Conservation (phyloP, 2,329 filamentous ascomycete genomes). For the Microascus cirrosus region DNA sequence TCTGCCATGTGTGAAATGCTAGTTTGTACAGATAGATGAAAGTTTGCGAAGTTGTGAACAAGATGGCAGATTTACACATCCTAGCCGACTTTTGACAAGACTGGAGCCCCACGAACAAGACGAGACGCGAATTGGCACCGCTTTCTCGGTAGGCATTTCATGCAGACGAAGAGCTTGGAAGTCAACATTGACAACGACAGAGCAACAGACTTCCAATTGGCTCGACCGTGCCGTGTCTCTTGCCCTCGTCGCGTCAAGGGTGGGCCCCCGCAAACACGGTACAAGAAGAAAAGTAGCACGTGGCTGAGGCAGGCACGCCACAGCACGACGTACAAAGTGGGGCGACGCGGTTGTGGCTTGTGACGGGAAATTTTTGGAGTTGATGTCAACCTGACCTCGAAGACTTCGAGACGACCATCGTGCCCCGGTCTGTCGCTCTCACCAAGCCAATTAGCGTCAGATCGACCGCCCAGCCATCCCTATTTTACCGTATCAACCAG, state of each 20-base stretch:
- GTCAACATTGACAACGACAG: constrained; percentile 45
- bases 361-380: not conserved
- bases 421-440: not conserved
- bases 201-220: constrained; percentile 43
- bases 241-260: constrained; percentile 1
- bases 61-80: too few species aligned
- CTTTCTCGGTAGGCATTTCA: not conserved
- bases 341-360: not conserved
- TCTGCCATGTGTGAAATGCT: not conserved
- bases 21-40: not conserved
- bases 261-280: not conserved
- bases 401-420: not conserved
- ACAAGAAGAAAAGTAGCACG: not conserved
- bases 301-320: not conserved
- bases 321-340: not conserved
- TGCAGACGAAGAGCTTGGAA: not conserved
- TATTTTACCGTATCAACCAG: not conserved
- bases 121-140: constrained; percentile 9
- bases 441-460: not conserved
- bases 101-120: not conserved
- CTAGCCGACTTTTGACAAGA: not conserved
- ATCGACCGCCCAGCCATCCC: not conserved
- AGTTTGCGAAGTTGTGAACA: not conserved
- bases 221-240: not conserved
- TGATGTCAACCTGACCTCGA: not conserved